Conservation (phyloP, 371 early-diverging fungal genomes). For the Mortierella sp. region DNA sequence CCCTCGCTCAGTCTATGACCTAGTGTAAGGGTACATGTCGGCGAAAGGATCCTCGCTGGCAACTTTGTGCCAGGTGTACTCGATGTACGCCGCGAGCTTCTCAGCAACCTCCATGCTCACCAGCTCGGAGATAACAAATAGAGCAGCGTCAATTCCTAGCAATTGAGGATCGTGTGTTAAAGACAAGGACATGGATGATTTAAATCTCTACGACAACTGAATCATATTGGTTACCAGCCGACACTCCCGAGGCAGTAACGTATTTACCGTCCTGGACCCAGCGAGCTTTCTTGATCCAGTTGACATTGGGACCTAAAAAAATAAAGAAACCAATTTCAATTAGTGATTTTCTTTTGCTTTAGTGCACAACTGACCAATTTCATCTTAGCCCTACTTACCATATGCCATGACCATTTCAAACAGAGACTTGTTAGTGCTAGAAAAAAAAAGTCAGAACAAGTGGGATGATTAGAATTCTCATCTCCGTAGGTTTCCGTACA, state of each 20-base stretch:
- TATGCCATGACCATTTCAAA: not conserved
- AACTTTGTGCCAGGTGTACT: constrained; percentile 29
- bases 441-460: not conserved
- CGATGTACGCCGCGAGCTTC: constrained; percentile 12
- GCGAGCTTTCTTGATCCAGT: constrained; percentile 57
- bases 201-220: not conserved
- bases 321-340: not conserved
- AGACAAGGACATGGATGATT: not conserved
- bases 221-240: constrained; percentile 2
- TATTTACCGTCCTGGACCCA: constrained; percentile 57
- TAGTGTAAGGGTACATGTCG: not conserved
- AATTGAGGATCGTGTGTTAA: not conserved
- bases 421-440: constrained; percentile 8
- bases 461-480: not conserved
- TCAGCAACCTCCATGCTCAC: constrained; percentile 1
- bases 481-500: not conserved
- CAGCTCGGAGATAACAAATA: constrained; percentile 23
- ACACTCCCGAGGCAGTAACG: constrained; percentile 51
- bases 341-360: not conserved
- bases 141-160: constrained; percentile 24
- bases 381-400: too few species aligned
- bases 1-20: not conserved
- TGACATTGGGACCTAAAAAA: constrained; percentile 30
- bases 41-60: constrained; percentile 29
- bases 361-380: not conserved